Conservation (phyloP, 129 eudicot species). For the Escallonia rubra region DNA sequence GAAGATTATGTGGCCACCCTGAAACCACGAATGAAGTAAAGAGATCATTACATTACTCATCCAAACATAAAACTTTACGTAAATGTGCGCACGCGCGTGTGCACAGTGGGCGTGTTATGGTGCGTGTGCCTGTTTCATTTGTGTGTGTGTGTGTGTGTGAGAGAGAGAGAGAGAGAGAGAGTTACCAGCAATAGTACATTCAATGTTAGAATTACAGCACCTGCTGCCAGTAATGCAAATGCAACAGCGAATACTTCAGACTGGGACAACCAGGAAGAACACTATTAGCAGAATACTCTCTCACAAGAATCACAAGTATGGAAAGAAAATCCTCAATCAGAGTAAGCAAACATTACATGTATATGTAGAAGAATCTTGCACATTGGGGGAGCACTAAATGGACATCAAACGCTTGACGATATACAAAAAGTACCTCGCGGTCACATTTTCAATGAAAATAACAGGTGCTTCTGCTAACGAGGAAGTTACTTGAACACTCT, state of each 20-base stretch:
- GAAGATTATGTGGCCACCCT: slow-evolving; percentile 99
- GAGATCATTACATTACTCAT: not conserved
- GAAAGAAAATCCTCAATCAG: no score
- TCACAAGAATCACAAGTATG: no score
- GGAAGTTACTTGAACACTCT: no score
- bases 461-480: no score
- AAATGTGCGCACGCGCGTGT: not conserved
- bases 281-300: slow-evolving; percentile 3
- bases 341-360: no score
- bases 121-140: not conserved
- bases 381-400: no score
- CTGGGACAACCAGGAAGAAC: slow-evolving; percentile 29
- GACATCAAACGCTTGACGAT: no score
- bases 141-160: not conserved
- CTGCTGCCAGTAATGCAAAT: slow-evolving; percentile 94
- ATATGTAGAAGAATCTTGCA: no score
- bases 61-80: not conserved
- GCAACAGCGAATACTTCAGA: slow-evolving; percentile 98
- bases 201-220: slow-evolving; percentile 90
- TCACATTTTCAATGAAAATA: no score
- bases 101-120: not conserved
- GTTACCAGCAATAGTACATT: slow-evolving; percentile 83
- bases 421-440: no score
- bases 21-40: slow-evolving; percentile 6
- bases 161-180: slow-evolving; percentile 18